A percentile compares a stretch with the other conserved stretches of the same genome.
Conservation (phyloP, 2,329 filamentous ascomycete genomes). For the Leptosphaerulina australis region DNA sequence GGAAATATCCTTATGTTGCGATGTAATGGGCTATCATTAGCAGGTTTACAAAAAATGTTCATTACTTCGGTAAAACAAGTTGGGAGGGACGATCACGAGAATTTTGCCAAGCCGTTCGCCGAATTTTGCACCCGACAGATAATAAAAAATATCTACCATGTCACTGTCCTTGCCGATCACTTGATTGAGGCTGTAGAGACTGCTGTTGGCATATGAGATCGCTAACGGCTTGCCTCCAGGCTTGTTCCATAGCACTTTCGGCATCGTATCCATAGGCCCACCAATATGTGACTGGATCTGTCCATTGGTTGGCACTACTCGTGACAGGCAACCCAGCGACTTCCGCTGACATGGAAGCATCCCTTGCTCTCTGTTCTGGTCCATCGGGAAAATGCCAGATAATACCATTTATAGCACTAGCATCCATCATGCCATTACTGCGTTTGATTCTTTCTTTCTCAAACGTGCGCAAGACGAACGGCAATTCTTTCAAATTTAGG, state of each 20-base stretch:
- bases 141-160: too few species aligned
- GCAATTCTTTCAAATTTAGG: constrained; percentile 31
- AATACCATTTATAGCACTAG: constrained; percentile 54
- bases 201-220: too few species aligned
- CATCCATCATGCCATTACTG: constrained; percentile 55
- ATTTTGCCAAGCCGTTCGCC: too few species aligned
- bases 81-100: too few species aligned
- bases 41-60: too few species aligned
- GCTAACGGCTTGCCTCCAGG: too few species aligned
- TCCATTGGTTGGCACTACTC: constrained; percentile 56
- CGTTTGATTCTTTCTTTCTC: constrained; percentile 55
- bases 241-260: constrained; percentile 41
- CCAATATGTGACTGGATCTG: constrained; percentile 53
- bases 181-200: too few species aligned
- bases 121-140: too few species aligned
- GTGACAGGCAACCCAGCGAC: constrained; percentile 47
- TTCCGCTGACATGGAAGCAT: constrained; percentile 40
- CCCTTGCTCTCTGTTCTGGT: constrained; percentile 27
- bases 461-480: constrained; percentile 48
- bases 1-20: too few species aligned
- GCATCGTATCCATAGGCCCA: constrained; percentile 60
- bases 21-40: too few species aligned
- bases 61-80: too few species aligned
- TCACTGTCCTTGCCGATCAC: too few species aligned
- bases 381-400: constrained; percentile 53